Conservation (phyloP, 2,329 filamentous ascomycete genomes). For the Penicillium corylophilum region DNA sequence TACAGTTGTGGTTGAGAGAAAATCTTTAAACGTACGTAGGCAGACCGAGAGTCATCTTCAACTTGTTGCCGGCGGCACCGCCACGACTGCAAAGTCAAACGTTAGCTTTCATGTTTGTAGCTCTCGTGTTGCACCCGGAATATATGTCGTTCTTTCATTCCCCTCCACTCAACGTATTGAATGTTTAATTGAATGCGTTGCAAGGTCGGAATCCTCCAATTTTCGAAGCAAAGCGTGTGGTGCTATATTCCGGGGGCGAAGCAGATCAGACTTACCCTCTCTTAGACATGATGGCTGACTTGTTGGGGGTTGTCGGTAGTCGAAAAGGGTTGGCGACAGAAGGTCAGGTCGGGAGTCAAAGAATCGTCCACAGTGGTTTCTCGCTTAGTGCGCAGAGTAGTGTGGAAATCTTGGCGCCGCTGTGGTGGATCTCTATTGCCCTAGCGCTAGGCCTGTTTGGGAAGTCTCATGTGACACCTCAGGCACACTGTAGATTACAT, state of each 20-base stretch:
- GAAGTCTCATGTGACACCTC: constrained; percentile 1
- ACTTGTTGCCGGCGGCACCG: constrained; percentile 98
- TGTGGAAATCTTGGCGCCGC: constrained; percentile 43
- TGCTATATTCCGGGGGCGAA: constrained; percentile 7
- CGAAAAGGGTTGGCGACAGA: constrained; percentile 35
- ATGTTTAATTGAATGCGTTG: neutral
- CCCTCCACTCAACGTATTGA: constrained; percentile 9
- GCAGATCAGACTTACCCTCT: constrained; percentile 46
- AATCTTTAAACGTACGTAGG: constrained; percentile 76
- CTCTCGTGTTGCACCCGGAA: constrained; percentile 4
- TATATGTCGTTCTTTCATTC: constrained; percentile 2
- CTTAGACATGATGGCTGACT: constrained; percentile 51
- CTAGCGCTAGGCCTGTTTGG: constrained; percentile 37
- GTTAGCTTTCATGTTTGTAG: constrained; percentile 21
- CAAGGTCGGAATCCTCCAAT: constrained; percentile 15
- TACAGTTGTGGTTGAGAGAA: constrained; percentile 14
- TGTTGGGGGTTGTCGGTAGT: constrained; percentile 38
- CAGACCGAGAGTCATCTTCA: constrained; percentile 99
- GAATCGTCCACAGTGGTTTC: constrained; percentile 33
- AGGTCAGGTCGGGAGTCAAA: constrained; percentile 30
- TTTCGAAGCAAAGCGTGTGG: constrained; percentile 14
- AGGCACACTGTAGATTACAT: neutral
- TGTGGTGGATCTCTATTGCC: constrained; percentile 34
- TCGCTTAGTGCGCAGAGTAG: constrained; percentile 47
- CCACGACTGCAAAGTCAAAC: constrained; percentile 54